Evolutionary conservation across 179 eudicot species (phyloP).

Genomic region (Beta macrorhiza): DNA sequence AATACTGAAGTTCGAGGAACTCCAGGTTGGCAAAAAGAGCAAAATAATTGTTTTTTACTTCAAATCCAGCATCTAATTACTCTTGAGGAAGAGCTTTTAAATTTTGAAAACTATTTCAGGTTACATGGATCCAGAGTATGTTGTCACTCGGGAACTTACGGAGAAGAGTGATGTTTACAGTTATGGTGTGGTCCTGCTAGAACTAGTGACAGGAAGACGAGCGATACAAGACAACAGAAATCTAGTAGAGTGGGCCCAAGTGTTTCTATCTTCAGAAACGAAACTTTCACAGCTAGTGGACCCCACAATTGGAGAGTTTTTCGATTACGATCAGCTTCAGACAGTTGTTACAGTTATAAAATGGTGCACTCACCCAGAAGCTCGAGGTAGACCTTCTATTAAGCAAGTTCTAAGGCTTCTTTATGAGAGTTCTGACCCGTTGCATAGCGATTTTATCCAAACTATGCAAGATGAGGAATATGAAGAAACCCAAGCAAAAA

Average conservation of each 20-base stretch:
- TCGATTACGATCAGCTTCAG: conserved; percentile 81
- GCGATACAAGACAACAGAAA: conserved; percentile 86
- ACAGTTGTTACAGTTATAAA: conserved; percentile 57
- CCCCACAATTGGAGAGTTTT: conserved; percentile 60
- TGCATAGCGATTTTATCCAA: conserved; percentile 71
- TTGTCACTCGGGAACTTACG: conserved; percentile 73
- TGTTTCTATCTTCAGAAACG: conserved; percentile 49
- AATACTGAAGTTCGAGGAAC: conserved; percentile 94
- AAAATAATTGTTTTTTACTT: neutral
- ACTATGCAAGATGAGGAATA: conserved; percentile 70
- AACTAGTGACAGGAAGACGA: conserved; percentile 66
- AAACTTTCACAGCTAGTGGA: conserved; percentile 70
- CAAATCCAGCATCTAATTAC: neutral
- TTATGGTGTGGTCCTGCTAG: conserved; percentile 82
- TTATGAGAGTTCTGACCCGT: conserved; percentile 80
- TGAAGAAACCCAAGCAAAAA: conserved; percentile 52
- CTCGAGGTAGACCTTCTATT: conserved; percentile 83
- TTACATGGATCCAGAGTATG: conserved; percentile 95
- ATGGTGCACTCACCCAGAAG: conserved; percentile 90
- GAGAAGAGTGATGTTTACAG: conserved; percentile 96
- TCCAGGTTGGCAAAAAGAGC: conserved; percentile 55
- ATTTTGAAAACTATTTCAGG: conserved; percentile 42
- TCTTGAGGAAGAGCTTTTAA: neutral
- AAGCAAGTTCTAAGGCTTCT: conserved; percentile 93
- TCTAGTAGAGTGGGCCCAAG: conserved; percentile 80